Conservation (phyloP, 441 rosid genomes). For the Pelargonium exstipulatum region DNA sequence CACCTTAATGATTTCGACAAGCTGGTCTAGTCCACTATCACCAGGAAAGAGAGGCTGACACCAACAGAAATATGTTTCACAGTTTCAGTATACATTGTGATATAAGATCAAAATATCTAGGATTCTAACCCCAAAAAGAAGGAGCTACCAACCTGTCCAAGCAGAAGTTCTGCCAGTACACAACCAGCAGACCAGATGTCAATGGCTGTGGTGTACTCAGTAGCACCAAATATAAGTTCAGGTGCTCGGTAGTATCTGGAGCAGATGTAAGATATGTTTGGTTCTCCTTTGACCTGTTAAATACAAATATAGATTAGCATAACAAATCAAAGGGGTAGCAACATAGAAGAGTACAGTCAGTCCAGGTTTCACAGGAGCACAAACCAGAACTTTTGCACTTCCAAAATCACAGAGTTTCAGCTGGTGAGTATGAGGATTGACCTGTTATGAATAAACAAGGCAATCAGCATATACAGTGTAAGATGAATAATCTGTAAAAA, state of each 20-base stretch:
- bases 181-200: slow-evolving; percentile 99
- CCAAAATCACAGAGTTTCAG: slow-evolving; percentile 90
- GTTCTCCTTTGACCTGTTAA: slow-evolving; percentile 85
- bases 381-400: slow-evolving; percentile 93
- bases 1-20: slow-evolving; percentile 95
- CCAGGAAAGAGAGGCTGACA: slow-evolving; percentile 66
- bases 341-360: neutral
- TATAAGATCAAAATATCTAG: no score
- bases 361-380: slow-evolving; percentile 23
- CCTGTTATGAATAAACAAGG: slow-evolving; percentile 32
- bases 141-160: slow-evolving; percentile 66
- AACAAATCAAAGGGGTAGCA: neutral
- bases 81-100: neutral
- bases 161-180: slow-evolving; percentile 82
- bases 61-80: slow-evolving; percentile 9
- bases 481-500: no score
- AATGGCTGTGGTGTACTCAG: slow-evolving; percentile 87
- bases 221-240: slow-evolving; percentile 91
- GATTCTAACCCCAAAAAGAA: neutral
- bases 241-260: slow-evolving; percentile 97
- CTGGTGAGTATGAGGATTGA: slow-evolving; percentile 94
- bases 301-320: slow-evolving; percentile 19
- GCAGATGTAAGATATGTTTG: slow-evolving; percentile 91
- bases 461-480: neutral
- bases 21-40: slow-evolving; percentile 97